Evolutionary conservation across 2,329 filamentous ascomycete genomes (phyloP).

Genomic region (Cladobotryum protrusum): DNA sequence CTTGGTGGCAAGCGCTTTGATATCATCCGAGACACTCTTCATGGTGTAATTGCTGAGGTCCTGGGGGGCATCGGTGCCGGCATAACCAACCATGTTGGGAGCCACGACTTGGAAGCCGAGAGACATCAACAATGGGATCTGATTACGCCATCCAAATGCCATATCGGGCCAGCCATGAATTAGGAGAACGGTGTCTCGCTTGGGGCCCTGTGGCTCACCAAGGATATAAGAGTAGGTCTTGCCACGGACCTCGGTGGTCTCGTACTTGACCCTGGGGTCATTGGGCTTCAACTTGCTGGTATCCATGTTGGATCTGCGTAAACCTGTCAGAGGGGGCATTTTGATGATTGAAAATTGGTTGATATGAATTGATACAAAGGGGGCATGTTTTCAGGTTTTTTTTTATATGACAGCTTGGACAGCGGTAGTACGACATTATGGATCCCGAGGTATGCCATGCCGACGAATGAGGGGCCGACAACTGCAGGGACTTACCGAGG

Average conservation of each 20-base stretch:
- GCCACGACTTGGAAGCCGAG: slow-evolving; percentile 73
- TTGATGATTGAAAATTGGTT: no score
- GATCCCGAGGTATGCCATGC: no score
- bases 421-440: no score
- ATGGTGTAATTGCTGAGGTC: slow-evolving; percentile 58
- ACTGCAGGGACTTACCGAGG: no score
- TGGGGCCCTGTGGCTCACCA: slow-evolving; percentile 40
- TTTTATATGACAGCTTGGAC: no score
- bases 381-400: no score
- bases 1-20: slow-evolving; percentile 63
- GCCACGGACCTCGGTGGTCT: slow-evolving; percentile 58
- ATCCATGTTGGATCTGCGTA: slow-evolving; percentile 32
- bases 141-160: slow-evolving; percentile 79
- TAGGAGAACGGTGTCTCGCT: slow-evolving; percentile 45
- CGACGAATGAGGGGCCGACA: no score
- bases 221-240: slow-evolving; percentile 64
- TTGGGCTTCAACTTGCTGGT: slow-evolving; percentile 58
- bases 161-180: slow-evolving; percentile 80
- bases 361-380: no score
- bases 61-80: slow-evolving; percentile 64
- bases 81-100: slow-evolving; percentile 84
- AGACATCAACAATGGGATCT: slow-evolving; percentile 69
- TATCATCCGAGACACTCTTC: slow-evolving; percentile 67
- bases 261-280: slow-evolving; percentile 61
- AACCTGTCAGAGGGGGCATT: no score